Evolutionary conservation across 192 early-diverging fungal genomes (phyloP), one percentile per base, ranked within the genome.

Genomic region (Coemansia sp.): DNA sequence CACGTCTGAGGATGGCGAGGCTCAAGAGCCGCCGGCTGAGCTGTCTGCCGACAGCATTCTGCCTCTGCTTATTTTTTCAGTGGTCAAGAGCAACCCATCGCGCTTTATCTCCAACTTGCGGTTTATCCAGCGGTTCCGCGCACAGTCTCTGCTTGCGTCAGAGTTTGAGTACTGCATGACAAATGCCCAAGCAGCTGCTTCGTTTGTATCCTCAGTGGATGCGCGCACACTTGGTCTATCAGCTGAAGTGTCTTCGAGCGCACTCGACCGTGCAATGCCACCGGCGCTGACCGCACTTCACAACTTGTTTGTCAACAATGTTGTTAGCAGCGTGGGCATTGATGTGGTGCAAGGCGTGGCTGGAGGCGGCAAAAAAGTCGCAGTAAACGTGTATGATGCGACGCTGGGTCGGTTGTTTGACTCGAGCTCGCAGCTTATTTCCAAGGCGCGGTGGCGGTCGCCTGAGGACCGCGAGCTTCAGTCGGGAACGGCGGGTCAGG

Each of bases 71-170:
- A 91, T 91, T 32, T 88, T 84, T 35, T 83, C 87, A 1, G 82
- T 91, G 18, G 85, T 88, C 3, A 84, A 83, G 50, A 82, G 81
- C 57, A 91, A 88, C 37, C 89, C 89, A 7, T 82, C 84, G 12
- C 83, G 85, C 27, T 83, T 91, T 8, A 73, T 89, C 2, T 88
- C 87, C n/a, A 91, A 88, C 41, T 62, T 91, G 24, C 82, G 82
- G 63, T 91, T 69, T 27, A 67, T 84, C 50, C 74, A 78, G 59
- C 57, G 69, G 23, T 84, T 69, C 66, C 77, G 72, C 23, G 65
- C 64, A 3, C 78, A 47, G 10, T 63, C 78, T 10, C 61, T 82
- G 41, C 66, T 82, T 26, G 49, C 69, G 4, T 54, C 80, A 38
- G 74, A 77, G 49, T 68, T 65, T n/a, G 73, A 75, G 48, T 84